Evolutionary conservation across 2,329 filamentous ascomycete genomes (phyloP).

Genomic region (Alternaria dauci): DNA sequence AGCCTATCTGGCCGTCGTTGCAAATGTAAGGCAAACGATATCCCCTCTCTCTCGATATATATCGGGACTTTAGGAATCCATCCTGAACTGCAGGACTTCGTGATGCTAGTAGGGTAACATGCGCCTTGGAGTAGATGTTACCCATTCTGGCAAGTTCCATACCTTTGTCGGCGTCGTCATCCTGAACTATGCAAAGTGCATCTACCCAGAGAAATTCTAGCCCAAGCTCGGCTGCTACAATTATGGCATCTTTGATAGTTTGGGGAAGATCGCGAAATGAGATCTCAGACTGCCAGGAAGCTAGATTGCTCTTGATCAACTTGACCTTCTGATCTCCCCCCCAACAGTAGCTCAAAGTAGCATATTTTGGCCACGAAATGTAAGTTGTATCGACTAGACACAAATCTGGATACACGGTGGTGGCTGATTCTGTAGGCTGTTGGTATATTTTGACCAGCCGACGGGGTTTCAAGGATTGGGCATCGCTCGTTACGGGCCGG

Average conservation of each 20-base stretch:
- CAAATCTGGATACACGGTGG: background rate
- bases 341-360: constrained; percentile 5
- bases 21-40: background rate
- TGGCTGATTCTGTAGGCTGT: background rate
- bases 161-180: background rate
- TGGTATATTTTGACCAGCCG: background rate
- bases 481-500: background rate
- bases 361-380: background rate
- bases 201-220: constrained; percentile 5
- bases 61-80: background rate
- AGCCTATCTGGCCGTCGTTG: background rate
- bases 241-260: constrained; percentile 2
- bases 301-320: background rate
- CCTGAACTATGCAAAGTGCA: constrained; percentile 9
- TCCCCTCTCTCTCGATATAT: background rate
- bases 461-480: background rate
- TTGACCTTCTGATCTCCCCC: background rate
- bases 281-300: background rate
- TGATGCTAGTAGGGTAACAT: background rate
- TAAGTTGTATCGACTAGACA: background rate
- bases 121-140: background rate
- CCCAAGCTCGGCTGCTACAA: background rate
- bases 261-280: background rate
- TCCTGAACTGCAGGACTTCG: background rate
- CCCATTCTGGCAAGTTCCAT: background rate